A percentile compares a stretch with the other conserved stretches of the same genome.
These are phyloP conservation scores for Pneumocystis canis DNA, from an alignment of 1,139 yeast species.

Conservation along the genomic window DNA sequence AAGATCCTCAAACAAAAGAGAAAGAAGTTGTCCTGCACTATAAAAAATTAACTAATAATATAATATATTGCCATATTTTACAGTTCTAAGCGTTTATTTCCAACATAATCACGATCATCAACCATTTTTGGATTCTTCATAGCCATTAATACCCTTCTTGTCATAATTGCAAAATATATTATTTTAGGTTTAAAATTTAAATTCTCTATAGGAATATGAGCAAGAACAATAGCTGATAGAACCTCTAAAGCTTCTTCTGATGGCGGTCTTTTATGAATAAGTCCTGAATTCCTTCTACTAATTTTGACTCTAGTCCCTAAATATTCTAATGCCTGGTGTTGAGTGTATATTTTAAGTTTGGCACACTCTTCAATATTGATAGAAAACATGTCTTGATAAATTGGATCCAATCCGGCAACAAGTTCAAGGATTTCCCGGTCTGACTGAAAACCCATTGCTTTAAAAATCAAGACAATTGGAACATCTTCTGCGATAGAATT, in stretches of 20 bases:
- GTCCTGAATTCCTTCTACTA: constrained; percentile 51
- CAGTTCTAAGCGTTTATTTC: constrained; percentile 89
- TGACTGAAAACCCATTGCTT: constrained; percentile 89
- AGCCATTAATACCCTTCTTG: constrained; percentile 89
- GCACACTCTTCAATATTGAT: constrained; percentile 92
- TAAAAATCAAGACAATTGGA: constrained; percentile 81
- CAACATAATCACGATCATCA: constrained; percentile 96
- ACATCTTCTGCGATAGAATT: constrained; percentile 90
- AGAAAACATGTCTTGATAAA: constrained; percentile 81
- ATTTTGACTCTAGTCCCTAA: constrained; percentile 87
- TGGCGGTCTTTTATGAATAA: constrained; percentile 62
- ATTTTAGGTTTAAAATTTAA: constrained; percentile 90
- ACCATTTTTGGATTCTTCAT: constrained; percentile 90
- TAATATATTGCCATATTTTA: not conserved
- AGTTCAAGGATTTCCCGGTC: constrained; percentile 88
- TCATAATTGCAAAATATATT: constrained; percentile 86
- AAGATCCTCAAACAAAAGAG: constrained; percentile 84
- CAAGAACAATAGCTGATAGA: constrained; percentile 87
- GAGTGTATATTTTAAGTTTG: constrained; percentile 70
- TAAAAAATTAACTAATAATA: not conserved
- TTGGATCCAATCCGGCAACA: constrained; percentile 79
- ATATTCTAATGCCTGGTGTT: constrained; percentile 82
- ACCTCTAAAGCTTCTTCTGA: constrained; percentile 96
- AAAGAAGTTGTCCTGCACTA: constrained; percentile 85
- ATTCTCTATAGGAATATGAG: constrained; percentile 77